Conservation (phyloP, 192 early-diverging fungal genomes). For the Pilaira anomala region DNA sequence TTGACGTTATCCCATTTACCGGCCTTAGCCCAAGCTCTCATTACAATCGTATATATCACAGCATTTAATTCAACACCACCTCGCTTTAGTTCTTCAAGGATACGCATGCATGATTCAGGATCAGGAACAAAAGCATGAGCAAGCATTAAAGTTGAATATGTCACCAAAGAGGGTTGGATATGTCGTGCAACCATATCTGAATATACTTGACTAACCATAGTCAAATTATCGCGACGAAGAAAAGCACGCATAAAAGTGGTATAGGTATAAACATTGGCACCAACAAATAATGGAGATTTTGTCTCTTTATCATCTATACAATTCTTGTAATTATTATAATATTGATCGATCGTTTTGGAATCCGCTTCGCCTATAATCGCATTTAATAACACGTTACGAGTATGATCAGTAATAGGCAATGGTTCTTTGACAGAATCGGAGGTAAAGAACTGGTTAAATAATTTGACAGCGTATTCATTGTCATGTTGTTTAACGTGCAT, state of each 20-base stretch:
- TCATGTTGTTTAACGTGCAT: constrained; percentile 34
- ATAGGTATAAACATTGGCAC: constrained; percentile 29
- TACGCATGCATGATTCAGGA: constrained; percentile 18
- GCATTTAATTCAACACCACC: constrained; percentile 27
- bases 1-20: constrained; percentile 24
- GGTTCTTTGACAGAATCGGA: background rate
- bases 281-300: background rate
- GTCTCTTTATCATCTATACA: background rate
- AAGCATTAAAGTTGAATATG: constrained; percentile 39
- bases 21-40: constrained; percentile 40
- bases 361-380: constrained; percentile 20
- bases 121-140: constrained; percentile 36
- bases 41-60: constrained; percentile 33
- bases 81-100: constrained; percentile 25
- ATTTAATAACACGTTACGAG: constrained; percentile 30
- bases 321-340: constrained; percentile 22
- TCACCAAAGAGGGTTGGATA: constrained; percentile 31
- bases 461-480: constrained; percentile 22
- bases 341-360: constrained; percentile 5
- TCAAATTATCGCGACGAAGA: constrained; percentile 25
- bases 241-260: constrained; percentile 39
- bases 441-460: constrained; percentile 31
- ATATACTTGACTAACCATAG: constrained; percentile 29
- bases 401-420: constrained; percentile 16
- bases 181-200: constrained; percentile 29